These are phyloP conservation scores for Puccinia sorghi DNA, from an alignment of 1,284 basidiomycete species.

Conservation along the genomic window DNA sequence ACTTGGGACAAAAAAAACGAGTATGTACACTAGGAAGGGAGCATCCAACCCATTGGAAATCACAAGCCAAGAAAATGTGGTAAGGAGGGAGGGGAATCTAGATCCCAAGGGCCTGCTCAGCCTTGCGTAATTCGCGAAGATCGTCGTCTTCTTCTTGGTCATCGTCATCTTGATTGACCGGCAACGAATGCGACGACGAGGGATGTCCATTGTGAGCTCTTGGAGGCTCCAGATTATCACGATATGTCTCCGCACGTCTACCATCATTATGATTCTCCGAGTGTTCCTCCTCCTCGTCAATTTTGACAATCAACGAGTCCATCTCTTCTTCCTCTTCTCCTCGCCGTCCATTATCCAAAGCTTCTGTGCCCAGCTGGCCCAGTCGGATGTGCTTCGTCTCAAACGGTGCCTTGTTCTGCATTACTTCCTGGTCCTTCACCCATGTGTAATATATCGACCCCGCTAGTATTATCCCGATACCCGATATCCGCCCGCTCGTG, in stretches of 20 bases:
- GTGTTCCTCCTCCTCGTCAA: background rate
- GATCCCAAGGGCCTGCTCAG: background rate
- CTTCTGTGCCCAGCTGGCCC: background rate
- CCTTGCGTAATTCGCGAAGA: conserved; percentile 1
- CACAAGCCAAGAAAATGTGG: background rate
- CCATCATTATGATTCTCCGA: background rate
- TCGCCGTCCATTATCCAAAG: background rate
- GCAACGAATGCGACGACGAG: too few relatives aligned
- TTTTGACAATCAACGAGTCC: conserved; percentile 1
- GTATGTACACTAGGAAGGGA: too few relatives aligned
- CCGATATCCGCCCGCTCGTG: conserved; percentile 71
- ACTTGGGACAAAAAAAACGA: too few relatives aligned
- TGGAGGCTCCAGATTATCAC: background rate
- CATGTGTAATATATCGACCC: conserved; percentile 83
- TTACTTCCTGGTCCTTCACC: conserved; percentile 72
- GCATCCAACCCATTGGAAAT: background rate
- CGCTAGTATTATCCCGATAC: conserved; percentile 73
- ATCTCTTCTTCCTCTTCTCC: background rate
- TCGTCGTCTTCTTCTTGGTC: conserved; percentile 7
- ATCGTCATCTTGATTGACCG: background rate
- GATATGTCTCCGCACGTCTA: background rate
- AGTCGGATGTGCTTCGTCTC: conserved; percentile 33
- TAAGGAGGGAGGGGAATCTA: background rate
- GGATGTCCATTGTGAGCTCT: too few relatives aligned
- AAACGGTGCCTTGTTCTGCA: conserved; percentile 19